Evolutionary conservation across 1,284 basidiomycete species (phyloP).

Genomic region (Ustilago xerochloae): DNA sequence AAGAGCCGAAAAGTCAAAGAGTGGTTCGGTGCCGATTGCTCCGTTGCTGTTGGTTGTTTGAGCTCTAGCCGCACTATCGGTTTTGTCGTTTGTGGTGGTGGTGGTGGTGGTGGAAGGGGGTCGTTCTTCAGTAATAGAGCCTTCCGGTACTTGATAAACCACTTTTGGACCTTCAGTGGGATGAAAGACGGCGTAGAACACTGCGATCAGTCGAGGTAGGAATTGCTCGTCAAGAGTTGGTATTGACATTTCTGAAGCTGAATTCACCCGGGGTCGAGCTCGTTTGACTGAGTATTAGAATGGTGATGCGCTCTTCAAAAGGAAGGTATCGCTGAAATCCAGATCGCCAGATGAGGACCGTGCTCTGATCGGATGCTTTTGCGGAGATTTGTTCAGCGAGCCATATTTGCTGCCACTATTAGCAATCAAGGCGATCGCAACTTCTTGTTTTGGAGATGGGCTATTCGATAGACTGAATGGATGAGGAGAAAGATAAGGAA

Average conservation of each 20-base stretch:
- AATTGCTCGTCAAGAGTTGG: slow-evolving; percentile 55
- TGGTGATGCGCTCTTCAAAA: too few species aligned
- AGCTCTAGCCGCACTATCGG: slow-evolving; percentile 2
- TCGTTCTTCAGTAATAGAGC: slow-evolving; percentile 62
- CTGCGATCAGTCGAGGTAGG: slow-evolving; percentile 78
- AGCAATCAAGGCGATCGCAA: too few species aligned
- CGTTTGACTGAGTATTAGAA: too few species aligned
- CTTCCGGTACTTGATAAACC: slow-evolving; percentile 88
- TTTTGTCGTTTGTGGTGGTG: background rate
- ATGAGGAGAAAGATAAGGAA: background rate
- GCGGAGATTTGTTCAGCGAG: background rate
- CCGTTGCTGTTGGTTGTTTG: slow-evolving; percentile 10
- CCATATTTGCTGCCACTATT: too few species aligned
- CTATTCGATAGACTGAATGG: too few species aligned
- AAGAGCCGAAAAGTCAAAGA: slow-evolving; percentile 92
- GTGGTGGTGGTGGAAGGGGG: background rate
- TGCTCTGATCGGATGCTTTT: background rate
- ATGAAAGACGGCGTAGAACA: slow-evolving; percentile 90
- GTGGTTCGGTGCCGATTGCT: slow-evolving; percentile 60
- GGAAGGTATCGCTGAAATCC: too few species aligned
- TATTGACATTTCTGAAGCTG: slow-evolving; percentile 48
- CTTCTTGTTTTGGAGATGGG: too few species aligned
- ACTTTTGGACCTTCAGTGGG: slow-evolving; percentile 83
- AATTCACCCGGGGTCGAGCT: too few species aligned
- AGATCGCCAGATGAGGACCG: background rate